Conservation (phyloP, 2,329 filamentous ascomycete species). For the Diaporthe humulicola region DNA sequence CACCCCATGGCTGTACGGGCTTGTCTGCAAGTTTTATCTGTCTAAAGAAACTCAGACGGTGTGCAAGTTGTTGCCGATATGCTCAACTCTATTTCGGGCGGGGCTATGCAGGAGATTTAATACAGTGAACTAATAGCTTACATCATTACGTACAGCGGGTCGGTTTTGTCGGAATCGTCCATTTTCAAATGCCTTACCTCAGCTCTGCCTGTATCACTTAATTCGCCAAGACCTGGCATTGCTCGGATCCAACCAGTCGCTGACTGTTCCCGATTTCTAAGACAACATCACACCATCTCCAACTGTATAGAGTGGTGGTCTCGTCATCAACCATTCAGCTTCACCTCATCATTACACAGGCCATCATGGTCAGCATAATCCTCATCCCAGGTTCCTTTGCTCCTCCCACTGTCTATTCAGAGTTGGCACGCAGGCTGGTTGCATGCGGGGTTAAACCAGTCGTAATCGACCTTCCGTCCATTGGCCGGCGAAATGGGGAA, state of each 20-base stretch:
- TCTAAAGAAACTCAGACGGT: no score
- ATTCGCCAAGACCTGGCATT: neutral
- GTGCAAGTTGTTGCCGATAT: no score
- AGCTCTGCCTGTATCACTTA: neutral
- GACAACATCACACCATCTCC: neutral
- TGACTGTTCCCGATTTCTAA: neutral
- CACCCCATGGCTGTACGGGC: no score
- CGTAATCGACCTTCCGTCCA: constrained; percentile 10
- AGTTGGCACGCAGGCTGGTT: neutral
- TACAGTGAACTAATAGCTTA: no score
- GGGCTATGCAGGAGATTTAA: no score
- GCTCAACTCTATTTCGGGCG: no score
- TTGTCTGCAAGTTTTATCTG: no score
- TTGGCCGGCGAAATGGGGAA: constrained; percentile 2
- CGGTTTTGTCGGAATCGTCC: no score
- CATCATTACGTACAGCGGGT: no score
- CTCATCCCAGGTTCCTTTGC: constrained; percentile 16
- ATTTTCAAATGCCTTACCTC: neutral
- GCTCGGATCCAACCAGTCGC: neutral
- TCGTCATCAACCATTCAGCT: constrained; percentile 7
- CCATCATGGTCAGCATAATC: constrained; percentile 8
- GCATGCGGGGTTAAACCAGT: neutral
- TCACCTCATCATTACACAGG: constrained; percentile 11
- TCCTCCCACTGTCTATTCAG: constrained; percentile 6
- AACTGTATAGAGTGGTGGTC: constrained; percentile 12